Conservation (phyloP, 1,139 yeast species). For the Lodderomyces elongisporus region DNA sequence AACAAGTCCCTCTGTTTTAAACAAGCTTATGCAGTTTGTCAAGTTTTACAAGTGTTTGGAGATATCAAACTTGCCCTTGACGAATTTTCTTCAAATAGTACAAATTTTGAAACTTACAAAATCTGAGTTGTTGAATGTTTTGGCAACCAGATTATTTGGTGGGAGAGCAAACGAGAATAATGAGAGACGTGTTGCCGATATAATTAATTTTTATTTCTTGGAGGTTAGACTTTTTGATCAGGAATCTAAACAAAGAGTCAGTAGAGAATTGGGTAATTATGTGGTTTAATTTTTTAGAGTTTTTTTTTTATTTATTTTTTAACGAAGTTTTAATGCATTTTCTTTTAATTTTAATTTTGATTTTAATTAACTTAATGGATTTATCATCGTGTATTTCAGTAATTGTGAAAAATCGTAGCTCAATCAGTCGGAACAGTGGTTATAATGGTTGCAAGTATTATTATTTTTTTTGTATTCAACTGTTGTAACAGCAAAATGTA, state of each 20-base stretch:
- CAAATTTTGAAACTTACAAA: conserved; percentile 22
- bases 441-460: too few species aligned
- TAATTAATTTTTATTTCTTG: conserved; percentile 27
- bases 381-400: too few species aligned
- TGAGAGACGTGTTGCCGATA: conserved; percentile 13
- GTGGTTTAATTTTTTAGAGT: too few species aligned
- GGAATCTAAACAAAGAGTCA: conserved; percentile 2
- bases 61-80: conserved; percentile 17
- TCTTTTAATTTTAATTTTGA: background rate
- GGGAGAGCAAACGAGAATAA: conserved; percentile 2
- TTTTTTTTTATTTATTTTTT: background rate
- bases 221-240: conserved; percentile 18
- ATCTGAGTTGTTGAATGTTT: conserved; percentile 24
- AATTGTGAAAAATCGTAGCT: too few species aligned
- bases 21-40: conserved; percentile 10
- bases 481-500: too few species aligned
- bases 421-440: too few species aligned
- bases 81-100: conserved; percentile 24
- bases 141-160: conserved; percentile 24
- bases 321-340: too few species aligned
- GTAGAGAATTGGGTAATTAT: background rate
- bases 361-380: background rate
- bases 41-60: conserved; percentile 20
- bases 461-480: too few species aligned
- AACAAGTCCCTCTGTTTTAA: conserved; percentile 1